Evolutionary conservation across 1,139 yeast genomes (phyloP), one percentile per base, ranked within the genome.

Genomic region (Scheffersomyces titani): DNA sequence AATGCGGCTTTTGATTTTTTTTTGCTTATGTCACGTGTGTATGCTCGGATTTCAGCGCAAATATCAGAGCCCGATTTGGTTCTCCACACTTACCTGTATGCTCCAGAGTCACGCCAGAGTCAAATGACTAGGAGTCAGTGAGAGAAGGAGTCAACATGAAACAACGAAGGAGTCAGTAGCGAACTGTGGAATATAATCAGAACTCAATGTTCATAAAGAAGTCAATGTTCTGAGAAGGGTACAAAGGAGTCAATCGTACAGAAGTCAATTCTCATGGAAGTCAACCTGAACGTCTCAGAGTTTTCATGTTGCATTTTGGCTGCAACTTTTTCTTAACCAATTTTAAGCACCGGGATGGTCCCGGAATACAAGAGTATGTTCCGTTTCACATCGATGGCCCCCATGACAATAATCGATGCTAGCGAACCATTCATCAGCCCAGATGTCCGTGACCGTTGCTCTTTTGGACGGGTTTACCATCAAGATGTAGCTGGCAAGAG

Each of bases 351-450:
- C 40, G 4, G 13, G 40, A 19, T 46, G 49, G 49, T 46, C 49
- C 5, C 49, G 20, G 24, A 46, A 46, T 19, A 46, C 16, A 5
- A 22, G 22, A 44, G 40, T 50, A 55, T 65, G 69, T 50, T 60
- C 60, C 22, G 55, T 22, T 1, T 66, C 66, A 58, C 71, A 67
- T 3, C 49, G 30, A 7, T 44, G 36, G 19, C 48, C 45, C 6
- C 47, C 52, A 52, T 57, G 56, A 53, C 69, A 67, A 49, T 46
- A 58, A 5, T 24, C 30, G 11, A 63, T 53, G 11, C 36, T 40
- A 2, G 48, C 36, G 52, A 67, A 68, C 72, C 72, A 70, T 18
- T 54, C 19, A 52, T 60, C 56, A 3, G 51, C 47, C 44, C 36
- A 54, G 47, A 67, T 56, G 22, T 60, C 63, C n/a, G 46, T 52